phyloP scores from a whole-genome alignment of 192 early-diverging fungal species.

The Diversispora eburnea region DNA sequence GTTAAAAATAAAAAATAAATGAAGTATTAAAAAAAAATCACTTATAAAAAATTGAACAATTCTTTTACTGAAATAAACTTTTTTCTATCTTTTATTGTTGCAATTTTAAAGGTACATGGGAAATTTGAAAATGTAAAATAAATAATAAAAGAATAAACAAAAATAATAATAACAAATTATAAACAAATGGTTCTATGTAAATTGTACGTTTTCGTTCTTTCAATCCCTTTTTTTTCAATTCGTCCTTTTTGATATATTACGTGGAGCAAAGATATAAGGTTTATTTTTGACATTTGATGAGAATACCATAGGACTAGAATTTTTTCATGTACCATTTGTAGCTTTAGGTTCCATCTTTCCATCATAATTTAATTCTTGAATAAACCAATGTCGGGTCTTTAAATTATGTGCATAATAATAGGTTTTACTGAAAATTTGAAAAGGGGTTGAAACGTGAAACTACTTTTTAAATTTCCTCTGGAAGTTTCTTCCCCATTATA shows the following conservation, averaged over 20 bases:
- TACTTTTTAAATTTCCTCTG: not conserved
- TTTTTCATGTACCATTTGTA: not conserved
- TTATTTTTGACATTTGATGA: not conserved
- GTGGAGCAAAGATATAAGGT: not conserved
- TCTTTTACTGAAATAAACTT: too few species aligned
- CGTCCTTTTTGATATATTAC: not conserved
- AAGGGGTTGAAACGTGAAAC: not conserved
- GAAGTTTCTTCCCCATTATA: not conserved
- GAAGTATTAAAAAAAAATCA: too few species aligned
- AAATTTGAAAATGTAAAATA: too few species aligned
- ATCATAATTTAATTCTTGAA: not conserved
- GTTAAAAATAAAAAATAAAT: too few species aligned
- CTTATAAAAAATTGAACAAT: too few species aligned
- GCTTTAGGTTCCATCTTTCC: not conserved
- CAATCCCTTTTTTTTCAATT: too few species aligned
- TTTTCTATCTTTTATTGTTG: too few species aligned
- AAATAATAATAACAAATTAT: too few species aligned
- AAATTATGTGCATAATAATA: conserved; percentile 3
- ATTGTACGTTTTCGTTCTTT: too few species aligned
- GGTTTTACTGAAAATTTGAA: not conserved
- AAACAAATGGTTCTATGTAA: too few species aligned
- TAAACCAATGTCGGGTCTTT: not conserved
- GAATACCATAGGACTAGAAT: not conserved
- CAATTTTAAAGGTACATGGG: too few species aligned
- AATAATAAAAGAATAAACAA: too few species aligned